Percentiles rank a stretch among this genome's conserved stretches.
Evolutionary conservation across 768 basidiomycete species (phyloP).

Genomic region (Leccinum aurantiacum): DNA sequence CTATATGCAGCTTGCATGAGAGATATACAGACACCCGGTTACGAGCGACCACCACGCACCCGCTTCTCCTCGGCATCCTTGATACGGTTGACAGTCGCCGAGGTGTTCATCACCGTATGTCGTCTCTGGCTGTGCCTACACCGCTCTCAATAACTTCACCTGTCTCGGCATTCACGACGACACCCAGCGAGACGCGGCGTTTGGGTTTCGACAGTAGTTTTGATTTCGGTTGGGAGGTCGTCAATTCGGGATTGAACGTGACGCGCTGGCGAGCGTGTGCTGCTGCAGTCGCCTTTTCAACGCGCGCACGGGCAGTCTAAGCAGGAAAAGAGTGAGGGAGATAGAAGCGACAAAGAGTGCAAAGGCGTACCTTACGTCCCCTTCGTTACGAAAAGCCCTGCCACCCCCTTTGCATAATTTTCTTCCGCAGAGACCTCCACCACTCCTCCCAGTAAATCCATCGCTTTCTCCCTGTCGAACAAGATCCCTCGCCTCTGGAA

Average conservation of each 20-base stretch:
- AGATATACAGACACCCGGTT: not conserved
- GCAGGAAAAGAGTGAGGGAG: not conserved
- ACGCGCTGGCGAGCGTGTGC: slow-evolving; percentile 66
- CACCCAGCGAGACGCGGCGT: slow-evolving; percentile 55
- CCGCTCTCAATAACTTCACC: slow-evolving; percentile 49
- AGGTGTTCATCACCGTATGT: slow-evolving; percentile 71
- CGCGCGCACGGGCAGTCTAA: slow-evolving; percentile 55
- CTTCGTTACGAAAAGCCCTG: slow-evolving; percentile 35
- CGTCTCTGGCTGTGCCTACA: slow-evolving; percentile 60
- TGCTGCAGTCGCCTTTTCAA: slow-evolving; percentile 63
- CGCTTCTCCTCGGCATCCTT: slow-evolving; percentile 64
- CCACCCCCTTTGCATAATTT: too few relatives aligned
- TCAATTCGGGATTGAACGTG: slow-evolving; percentile 62
- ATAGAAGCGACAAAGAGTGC: not conserved
- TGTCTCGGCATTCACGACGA: slow-evolving; percentile 57
- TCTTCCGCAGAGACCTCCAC: too few relatives aligned
- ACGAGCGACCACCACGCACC: slow-evolving; percentile 35
- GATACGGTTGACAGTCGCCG: slow-evolving; percentile 61
- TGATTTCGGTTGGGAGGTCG: slow-evolving; percentile 31
- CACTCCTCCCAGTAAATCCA: too few relatives aligned
- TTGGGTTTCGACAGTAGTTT: slow-evolving; percentile 30
- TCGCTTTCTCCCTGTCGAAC: too few relatives aligned
- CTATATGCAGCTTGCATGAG: slow-evolving; percentile 31
- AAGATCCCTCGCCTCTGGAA: too few relatives aligned
- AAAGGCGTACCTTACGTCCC: slow-evolving; percentile 24